Evolutionary conservation across 108 stramenopile genomes (phyloP), one percentile per base, ranked within the genome.

Genomic region (Nitzschia sp.): DNA sequence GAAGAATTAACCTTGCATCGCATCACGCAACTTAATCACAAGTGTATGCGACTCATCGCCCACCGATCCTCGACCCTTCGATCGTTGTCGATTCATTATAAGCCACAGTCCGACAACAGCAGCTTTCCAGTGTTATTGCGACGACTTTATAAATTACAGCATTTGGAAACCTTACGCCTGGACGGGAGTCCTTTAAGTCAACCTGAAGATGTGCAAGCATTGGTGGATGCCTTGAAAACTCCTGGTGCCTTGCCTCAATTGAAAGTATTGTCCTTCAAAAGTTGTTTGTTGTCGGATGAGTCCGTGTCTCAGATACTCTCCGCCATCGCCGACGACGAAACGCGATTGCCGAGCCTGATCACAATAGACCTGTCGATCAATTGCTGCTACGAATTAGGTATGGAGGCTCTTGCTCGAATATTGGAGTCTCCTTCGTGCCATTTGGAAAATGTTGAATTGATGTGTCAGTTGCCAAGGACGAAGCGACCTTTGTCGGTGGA

Each of bases 181-280:
- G 48, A 50, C 19, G 48, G 48, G 5, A 50, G 48, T 50, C 48
- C 48, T 21, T 21, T 50, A n/a, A 19, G 36, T 60, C 16, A 21
- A 11, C 9, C 11, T 5, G 35, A 60, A 35, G 34, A 41, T 38
- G 11, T 60, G 13, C 16, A 35, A 11, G 22, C 33, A 17, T 38
- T 60, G 59, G 17, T 60, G 3, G 3, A 34, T 9, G 35, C 33
- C 17, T 60, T 60, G 36, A 2, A 60, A 60, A 23, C 15, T 19
- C 38, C 38, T 41, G 48, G 48, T 50, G 48, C 48, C 29, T 30
- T 15, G 36, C 5, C 3, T 19, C 33, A 41, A 11, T 41, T 38
- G 17, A 35, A 60, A 35, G 17, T 23, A 17, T 50, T 60, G 33
- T 60, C 59, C 5, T 60, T 60, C 36, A 60, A 60, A 38, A 34